phyloP scores from a whole-genome alignment of 164 flowering plant species.

The Platanus orientalis region DNA sequence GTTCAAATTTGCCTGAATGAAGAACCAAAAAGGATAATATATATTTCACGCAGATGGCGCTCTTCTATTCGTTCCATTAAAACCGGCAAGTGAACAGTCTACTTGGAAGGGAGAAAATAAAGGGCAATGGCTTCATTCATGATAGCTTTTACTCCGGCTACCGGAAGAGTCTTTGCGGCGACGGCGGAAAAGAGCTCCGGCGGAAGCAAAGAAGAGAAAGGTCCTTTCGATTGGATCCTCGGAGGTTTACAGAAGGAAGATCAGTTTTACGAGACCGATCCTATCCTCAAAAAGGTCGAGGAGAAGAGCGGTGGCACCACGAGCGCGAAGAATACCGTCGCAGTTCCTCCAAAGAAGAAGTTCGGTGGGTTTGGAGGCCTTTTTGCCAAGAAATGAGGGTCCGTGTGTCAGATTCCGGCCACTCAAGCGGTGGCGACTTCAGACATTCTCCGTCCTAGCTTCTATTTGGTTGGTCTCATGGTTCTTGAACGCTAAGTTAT shows the following conservation, averaged over 20 bases:
- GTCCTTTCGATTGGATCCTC: conserved; percentile 55
- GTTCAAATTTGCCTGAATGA: conserved; percentile 15
- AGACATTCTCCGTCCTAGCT: neutral
- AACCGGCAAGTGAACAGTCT: no score
- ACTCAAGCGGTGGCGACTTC: neutral
- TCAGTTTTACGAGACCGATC: conserved; percentile 79
- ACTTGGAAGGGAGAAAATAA: no score
- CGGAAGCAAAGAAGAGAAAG: conserved; percentile 55
- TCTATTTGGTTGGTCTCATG: neutral
- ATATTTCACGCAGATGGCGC: no score
- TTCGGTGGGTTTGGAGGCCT: conserved; percentile 71
- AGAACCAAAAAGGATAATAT: neutral
- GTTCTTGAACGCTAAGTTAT: neutral
- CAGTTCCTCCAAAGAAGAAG: conserved; percentile 62
- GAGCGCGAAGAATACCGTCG: conserved; percentile 42
- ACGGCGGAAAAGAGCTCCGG: conserved; percentile 50
- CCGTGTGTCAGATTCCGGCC: neutral
- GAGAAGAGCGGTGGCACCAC: conserved; percentile 40
- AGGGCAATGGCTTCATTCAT: conserved; percentile 66
- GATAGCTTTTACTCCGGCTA: conserved; percentile 29
- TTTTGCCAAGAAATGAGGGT: conserved; percentile 63
- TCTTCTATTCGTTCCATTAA: no score
- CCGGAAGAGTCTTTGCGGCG: conserved; percentile 51
- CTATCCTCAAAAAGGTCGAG: conserved; percentile 82
- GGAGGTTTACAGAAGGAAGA: conserved; percentile 65